Evolutionary conservation across 805 yeast species (phyloP).

Genomic region (Candida tibetensis): DNA sequence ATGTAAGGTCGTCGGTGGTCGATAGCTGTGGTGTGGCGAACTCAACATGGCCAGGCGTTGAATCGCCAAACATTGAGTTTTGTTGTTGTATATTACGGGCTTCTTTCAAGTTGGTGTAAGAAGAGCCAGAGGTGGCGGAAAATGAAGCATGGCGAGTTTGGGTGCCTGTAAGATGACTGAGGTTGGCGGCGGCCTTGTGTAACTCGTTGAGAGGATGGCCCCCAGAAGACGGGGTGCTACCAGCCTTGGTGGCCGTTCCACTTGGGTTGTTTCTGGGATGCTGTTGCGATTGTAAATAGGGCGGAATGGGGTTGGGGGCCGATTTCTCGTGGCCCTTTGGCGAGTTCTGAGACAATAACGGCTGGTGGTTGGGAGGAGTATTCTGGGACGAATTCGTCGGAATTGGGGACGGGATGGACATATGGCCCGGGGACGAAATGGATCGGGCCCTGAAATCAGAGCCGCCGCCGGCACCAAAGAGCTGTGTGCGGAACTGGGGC

Average conservation of each 20-base stretch:
- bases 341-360: constrained; percentile 8
- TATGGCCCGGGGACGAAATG: background rate
- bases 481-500: constrained; percentile 15
- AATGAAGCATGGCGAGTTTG: constrained; percentile 53
- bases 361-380: constrained; percentile 19
- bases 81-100: constrained; percentile 33
- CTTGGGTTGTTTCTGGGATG: background rate
- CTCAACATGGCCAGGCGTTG: constrained; percentile 64
- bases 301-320: constrained; percentile 1
- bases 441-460: background rate
- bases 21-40: constrained; percentile 77
- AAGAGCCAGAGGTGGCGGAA: constrained; percentile 59
- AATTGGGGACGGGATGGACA: constrained; percentile 24
- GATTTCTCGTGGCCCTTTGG: constrained; percentile 6
- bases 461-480: constrained; percentile 8
- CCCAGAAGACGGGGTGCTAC: background rate
- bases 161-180: constrained; percentile 4
- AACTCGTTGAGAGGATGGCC: background rate
- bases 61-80: constrained; percentile 35
- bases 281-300: background rate
- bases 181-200: background rate
- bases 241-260: background rate
- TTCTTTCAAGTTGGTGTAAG: constrained; percentile 56
- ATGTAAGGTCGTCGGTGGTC: constrained; percentile 44
- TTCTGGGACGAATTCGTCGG: constrained; percentile 23